Evolutionary conservation across 1,139 yeast genomes (phyloP).

Genomic region (Geotrichum aggregatum): DNA sequence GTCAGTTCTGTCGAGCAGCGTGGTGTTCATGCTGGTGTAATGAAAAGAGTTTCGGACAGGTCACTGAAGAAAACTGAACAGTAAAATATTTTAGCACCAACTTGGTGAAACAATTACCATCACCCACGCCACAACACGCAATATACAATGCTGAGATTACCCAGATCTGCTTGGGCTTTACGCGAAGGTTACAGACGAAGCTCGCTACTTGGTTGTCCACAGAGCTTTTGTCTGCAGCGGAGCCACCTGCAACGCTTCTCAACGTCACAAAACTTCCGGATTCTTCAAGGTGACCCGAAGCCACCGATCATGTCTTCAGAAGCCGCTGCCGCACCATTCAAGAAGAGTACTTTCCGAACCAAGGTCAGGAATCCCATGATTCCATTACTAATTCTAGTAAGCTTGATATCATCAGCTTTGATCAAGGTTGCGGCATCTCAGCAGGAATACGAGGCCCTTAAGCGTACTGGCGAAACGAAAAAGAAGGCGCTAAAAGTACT

Average conservation of each 20-base stretch:
- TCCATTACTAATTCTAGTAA: slow-evolving; percentile 18
- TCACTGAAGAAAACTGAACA: not conserved
- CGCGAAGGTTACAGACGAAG: not conserved
- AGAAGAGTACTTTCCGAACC: slow-evolving; percentile 12
- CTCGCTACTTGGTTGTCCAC: too few species aligned
- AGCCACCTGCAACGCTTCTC: not conserved
- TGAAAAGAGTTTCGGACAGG: not conserved
- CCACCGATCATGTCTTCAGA: slow-evolving; percentile 9
- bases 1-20: not conserved
- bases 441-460: slow-evolving; percentile 16
- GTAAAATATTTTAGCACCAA: not conserved
- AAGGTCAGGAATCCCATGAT: slow-evolving; percentile 20
- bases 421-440: slow-evolving; percentile 18
- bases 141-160: not conserved
- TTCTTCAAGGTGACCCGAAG: not conserved
- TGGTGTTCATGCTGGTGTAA: not conserved
- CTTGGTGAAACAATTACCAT: too few species aligned
- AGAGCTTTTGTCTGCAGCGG: not conserved
- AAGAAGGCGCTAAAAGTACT: slow-evolving; percentile 8
- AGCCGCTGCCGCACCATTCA: slow-evolving; percentile 15
- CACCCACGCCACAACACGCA: not conserved
- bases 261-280: not conserved
- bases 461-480: slow-evolving; percentile 5
- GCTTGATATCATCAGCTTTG: slow-evolving; percentile 20
- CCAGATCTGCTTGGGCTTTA: not conserved